phyloP scores from a whole-genome alignment of 106 monocot species.

The Amphibolis antarctica region DNA sequence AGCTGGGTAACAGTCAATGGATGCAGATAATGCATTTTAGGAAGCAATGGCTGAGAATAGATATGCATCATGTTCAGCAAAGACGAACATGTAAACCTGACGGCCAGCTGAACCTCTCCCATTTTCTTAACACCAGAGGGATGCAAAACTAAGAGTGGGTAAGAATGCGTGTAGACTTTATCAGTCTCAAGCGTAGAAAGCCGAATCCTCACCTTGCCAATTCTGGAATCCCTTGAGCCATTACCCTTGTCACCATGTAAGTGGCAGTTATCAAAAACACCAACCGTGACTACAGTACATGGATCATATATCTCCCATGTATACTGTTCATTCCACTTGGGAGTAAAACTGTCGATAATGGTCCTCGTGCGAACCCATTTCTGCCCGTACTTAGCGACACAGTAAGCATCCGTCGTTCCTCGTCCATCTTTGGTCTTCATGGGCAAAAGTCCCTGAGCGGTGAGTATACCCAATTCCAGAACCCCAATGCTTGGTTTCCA shows the following conservation, averaged over 20 bases:
- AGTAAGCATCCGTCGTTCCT: constrained; percentile 21
- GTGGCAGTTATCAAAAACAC: constrained; percentile 24
- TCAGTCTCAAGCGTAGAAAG: constrained; percentile 22
- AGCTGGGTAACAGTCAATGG: constrained; percentile 8
- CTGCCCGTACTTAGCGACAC: too few relatives aligned
- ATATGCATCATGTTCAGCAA: constrained; percentile 20
- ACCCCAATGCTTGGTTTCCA: constrained; percentile 23
- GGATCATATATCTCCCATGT: constrained; percentile 28
- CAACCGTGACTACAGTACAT: constrained; percentile 20
- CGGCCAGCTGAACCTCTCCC: constrained; percentile 26
- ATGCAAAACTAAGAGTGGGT: constrained; percentile 22
- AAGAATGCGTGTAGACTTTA: constrained; percentile 20
- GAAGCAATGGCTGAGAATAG: constrained; percentile 18
- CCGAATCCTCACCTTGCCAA: constrained; percentile 18
- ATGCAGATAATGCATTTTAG: constrained; percentile 19
- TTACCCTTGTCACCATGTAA: constrained; percentile 14
- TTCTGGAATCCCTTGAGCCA: too few relatives aligned
- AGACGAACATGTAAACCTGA: constrained; percentile 18
- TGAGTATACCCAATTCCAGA: constrained; percentile 18
- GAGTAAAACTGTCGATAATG: constrained; percentile 17
- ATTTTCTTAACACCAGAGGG: constrained; percentile 23
- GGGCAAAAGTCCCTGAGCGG: constrained; percentile 16
- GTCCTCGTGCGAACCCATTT: constrained; percentile 25
- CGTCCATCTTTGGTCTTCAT: constrained; percentile 28
- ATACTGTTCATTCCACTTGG: constrained; percentile 27